phyloP scores from a whole-genome alignment of 2,329 filamentous ascomycete species.

The Pseudogymnoascus sp. region DNA sequence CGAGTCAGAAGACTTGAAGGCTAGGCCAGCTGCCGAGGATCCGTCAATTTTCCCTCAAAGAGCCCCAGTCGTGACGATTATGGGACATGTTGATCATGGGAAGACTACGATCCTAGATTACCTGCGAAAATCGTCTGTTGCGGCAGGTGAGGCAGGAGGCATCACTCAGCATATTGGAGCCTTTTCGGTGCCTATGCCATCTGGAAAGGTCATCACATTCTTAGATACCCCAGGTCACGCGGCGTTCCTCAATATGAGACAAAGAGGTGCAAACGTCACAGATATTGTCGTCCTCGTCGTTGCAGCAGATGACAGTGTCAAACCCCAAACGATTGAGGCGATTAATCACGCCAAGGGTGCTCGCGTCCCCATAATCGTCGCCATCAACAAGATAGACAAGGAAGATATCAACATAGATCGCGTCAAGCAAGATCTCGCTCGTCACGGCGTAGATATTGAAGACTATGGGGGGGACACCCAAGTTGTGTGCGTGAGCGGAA shows the following conservation, averaged over 20 bases:
- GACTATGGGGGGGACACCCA: conserved; percentile 94
- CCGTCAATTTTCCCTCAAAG: conserved; percentile 60
- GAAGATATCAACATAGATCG: conserved; percentile 70
- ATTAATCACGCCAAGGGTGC: conserved; percentile 85
- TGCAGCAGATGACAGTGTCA: conserved; percentile 93
- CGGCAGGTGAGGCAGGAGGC: conserved; percentile 84
- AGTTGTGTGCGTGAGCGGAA: conserved; percentile 83
- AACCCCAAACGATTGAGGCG: conserved; percentile 92
- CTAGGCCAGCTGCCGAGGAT: conserved; percentile 63
- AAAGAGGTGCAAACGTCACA: conserved; percentile 89
- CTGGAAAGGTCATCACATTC: conserved; percentile 88
- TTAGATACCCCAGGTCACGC: conserved; percentile 94
- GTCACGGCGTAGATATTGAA: conserved; percentile 82
- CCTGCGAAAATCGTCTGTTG: conserved; percentile 85
- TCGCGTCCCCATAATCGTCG: conserved; percentile 91
- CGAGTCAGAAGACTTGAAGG: conserved; percentile 61
- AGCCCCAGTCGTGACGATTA: conserved; percentile 94
- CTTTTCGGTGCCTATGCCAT: conserved; percentile 82
- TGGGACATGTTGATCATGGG: conserved; percentile 98
- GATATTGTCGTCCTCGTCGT: conserved; percentile 96
- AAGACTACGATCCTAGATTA: conserved; percentile 96
- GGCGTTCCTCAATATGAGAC: conserved; percentile 91
- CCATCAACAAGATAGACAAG: conserved; percentile 96
- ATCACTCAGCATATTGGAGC: conserved; percentile 99
- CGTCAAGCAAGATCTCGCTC: conserved; percentile 80